Percentiles rank a stretch among this genome's conserved stretches.
These are phyloP conservation scores for Syzygium aqueum DNA, from an alignment of 345 rosid genomes.

Conservation along the genomic window DNA sequence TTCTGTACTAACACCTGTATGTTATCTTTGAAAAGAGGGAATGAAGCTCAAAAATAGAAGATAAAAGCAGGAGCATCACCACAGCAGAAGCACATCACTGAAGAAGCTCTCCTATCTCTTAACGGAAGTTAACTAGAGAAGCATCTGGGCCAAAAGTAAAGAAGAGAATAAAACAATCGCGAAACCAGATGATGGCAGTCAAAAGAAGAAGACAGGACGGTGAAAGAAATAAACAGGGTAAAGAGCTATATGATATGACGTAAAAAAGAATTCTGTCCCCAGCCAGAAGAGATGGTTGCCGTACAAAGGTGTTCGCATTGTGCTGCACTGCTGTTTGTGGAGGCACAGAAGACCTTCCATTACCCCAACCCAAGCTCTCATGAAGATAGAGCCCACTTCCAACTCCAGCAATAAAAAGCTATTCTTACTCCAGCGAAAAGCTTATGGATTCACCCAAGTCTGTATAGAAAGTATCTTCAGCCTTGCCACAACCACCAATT, in stretches of 20 bases:
- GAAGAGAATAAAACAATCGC: neutral
- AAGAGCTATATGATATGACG: neutral
- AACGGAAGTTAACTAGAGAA: no score
- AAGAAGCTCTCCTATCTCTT: no score
- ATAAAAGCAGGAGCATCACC: no score
- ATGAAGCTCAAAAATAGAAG: no score
- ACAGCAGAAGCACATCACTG: no score
- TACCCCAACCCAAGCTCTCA: neutral
- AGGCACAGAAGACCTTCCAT: neutral
- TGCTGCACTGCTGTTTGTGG: neutral
- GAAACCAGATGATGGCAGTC: neutral
- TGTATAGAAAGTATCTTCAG: neutral
- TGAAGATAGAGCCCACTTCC: neutral
- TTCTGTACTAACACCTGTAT: no score
- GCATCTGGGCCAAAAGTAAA: neutral
- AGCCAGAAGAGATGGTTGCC: neutral
- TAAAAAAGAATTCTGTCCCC: neutral
- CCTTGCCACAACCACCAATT: neutral
- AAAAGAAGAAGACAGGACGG: neutral
- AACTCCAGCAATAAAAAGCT: neutral
- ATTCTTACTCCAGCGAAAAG: neutral
- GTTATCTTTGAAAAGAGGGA: no score
- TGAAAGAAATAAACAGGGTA: neutral
- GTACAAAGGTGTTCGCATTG: neutral
- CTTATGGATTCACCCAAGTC: neutral